phyloP scores from a whole-genome alignment of 352 stramenopile species.

The Thraustochytrium striatum region DNA sequence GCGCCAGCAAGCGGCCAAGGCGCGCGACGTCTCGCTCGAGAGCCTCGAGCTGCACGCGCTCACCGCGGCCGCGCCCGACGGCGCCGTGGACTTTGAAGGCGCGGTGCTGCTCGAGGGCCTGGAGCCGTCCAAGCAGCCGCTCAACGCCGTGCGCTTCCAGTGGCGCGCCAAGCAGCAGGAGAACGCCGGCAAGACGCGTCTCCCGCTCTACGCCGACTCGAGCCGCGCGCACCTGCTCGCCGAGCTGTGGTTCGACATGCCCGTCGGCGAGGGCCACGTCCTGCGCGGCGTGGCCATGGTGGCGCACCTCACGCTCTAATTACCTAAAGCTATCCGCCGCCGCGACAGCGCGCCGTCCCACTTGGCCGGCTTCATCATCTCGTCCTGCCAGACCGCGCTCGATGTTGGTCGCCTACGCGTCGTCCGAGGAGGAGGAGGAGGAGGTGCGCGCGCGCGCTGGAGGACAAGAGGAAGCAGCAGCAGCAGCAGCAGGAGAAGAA shows the following conservation, averaged over 20 bases:
- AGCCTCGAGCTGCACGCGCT: slow-evolving; percentile 49
- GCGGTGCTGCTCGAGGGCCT: slow-evolving; percentile 9
- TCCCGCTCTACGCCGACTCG: slow-evolving; percentile 15
- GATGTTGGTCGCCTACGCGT: too few relatives aligned
- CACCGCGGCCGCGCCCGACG: not conserved
- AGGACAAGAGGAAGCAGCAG: too few relatives aligned
- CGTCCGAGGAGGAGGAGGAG: too few relatives aligned
- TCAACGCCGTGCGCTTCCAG: not conserved
- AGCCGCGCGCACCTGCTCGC: not conserved
- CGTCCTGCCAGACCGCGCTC: too few relatives aligned
- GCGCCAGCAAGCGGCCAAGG: slow-evolving; percentile 75
- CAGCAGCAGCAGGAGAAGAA: too few relatives aligned
- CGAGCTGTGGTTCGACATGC: not conserved
- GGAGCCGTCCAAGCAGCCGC: not conserved
- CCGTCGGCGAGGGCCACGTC: not conserved
- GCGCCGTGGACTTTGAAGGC: not conserved
- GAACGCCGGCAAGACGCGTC: not conserved
- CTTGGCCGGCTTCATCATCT: too few relatives aligned
- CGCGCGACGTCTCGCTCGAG: slow-evolving; percentile 50
- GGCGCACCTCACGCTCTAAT: slow-evolving; percentile 13
- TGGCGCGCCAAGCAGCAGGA: not conserved
- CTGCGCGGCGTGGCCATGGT: slow-evolving; percentile 31
- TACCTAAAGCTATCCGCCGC: too few relatives aligned
- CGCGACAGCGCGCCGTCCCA: too few relatives aligned
- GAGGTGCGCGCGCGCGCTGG: too few relatives aligned